Percentiles rank a stretch among this genome's conserved stretches.
Conservation (phyloP, 352 stramenopile genomes). For the Globisporangium ultimum region DNA sequence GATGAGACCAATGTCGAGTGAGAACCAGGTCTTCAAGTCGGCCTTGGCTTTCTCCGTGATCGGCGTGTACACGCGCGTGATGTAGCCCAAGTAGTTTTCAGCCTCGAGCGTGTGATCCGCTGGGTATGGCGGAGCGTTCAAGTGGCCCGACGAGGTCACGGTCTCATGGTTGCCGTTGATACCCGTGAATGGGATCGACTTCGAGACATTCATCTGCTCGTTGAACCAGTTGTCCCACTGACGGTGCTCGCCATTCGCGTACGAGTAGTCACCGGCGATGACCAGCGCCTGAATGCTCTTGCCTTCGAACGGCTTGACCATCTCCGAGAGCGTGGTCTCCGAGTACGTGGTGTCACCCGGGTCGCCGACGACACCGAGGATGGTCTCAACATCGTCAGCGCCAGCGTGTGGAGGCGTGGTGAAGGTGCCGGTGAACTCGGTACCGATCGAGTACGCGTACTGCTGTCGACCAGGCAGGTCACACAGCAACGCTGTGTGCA, state of each 20-base stretch:
- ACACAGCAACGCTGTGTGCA: slow-evolving; percentile 51
- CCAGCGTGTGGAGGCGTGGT: slow-evolving; percentile 25
- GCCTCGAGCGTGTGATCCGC: slow-evolving; percentile 26
- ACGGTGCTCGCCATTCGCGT: slow-evolving; percentile 58
- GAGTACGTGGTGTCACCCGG: slow-evolving; percentile 34
- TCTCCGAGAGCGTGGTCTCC: slow-evolving; percentile 27
- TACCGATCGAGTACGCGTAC: slow-evolving; percentile 32
- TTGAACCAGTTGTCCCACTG: slow-evolving; percentile 74
- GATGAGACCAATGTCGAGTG: slow-evolving; percentile 49
- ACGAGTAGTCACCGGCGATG: slow-evolving; percentile 59
- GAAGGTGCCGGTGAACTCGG: slow-evolving; percentile 34
- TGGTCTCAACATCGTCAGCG: slow-evolving; percentile 33
- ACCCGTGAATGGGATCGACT: slow-evolving; percentile 37
- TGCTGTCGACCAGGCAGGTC: slow-evolving; percentile 31
- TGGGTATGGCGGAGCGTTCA: slow-evolving; percentile 39
- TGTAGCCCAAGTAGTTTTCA: slow-evolving; percentile 41
- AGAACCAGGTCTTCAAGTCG: slow-evolving; percentile 40
- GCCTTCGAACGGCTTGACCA: slow-evolving; percentile 33
- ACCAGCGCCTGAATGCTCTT: slow-evolving; percentile 42
- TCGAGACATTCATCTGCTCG: slow-evolving; percentile 46
- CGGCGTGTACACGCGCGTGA: slow-evolving; percentile 44
- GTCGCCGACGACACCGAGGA: slow-evolving; percentile 39
- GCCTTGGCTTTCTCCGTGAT: slow-evolving; percentile 39
- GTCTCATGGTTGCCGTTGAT: slow-evolving; percentile 76
- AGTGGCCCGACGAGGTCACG: slow-evolving; percentile 33